phyloP scores from a whole-genome alignment of 768 basidiomycete genomes.

The Kwoniella botswanensis region DNA sequence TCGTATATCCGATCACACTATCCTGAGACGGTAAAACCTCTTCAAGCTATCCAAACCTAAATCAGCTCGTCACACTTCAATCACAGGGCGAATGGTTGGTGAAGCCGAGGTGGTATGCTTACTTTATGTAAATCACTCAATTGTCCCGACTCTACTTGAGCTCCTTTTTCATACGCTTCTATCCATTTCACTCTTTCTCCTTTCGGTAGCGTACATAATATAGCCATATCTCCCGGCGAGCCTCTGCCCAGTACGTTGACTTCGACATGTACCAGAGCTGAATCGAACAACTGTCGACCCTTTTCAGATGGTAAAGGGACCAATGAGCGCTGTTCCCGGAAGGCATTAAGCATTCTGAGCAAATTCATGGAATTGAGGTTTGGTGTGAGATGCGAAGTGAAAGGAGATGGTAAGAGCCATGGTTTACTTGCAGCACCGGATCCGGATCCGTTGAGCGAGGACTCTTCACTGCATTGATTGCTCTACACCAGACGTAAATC shows the following conservation, averaged over 20 bases:
- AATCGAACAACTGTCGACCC: slow-evolving; percentile 63
- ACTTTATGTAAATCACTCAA: slow-evolving; percentile 28
- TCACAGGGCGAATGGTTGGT: not conserved
- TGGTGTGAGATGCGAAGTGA: slow-evolving; percentile 58
- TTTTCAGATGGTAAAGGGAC: slow-evolving; percentile 59
- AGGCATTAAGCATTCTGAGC: slow-evolving; percentile 64
- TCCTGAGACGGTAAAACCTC: slow-evolving; percentile 60
- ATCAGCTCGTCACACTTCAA: not conserved
- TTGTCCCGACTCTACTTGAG: slow-evolving; percentile 7
- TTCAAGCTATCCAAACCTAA: slow-evolving; percentile 29
- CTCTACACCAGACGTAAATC: not conserved
- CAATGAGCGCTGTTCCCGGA: slow-evolving; percentile 67
- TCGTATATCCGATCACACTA: slow-evolving; percentile 77
- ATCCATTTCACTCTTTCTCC: slow-evolving; percentile 65
- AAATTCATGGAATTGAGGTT: slow-evolving; percentile 41
- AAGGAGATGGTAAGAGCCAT: slow-evolving; percentile 69
- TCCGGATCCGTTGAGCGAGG: slow-evolving; percentile 55
- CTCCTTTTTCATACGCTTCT: slow-evolving; percentile 36
- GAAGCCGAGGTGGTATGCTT: not conserved
- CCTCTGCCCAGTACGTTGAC: slow-evolving; percentile 71
- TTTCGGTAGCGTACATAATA: slow-evolving; percentile 70
- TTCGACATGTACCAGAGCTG: slow-evolving; percentile 72
- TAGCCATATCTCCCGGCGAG: slow-evolving; percentile 73
- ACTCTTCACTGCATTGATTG: slow-evolving; percentile 25
- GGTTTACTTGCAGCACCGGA: slow-evolving; percentile 54